phyloP scores from a whole-genome alignment of 164 flowering plant genomes.

The Echeveria elegans region DNA sequence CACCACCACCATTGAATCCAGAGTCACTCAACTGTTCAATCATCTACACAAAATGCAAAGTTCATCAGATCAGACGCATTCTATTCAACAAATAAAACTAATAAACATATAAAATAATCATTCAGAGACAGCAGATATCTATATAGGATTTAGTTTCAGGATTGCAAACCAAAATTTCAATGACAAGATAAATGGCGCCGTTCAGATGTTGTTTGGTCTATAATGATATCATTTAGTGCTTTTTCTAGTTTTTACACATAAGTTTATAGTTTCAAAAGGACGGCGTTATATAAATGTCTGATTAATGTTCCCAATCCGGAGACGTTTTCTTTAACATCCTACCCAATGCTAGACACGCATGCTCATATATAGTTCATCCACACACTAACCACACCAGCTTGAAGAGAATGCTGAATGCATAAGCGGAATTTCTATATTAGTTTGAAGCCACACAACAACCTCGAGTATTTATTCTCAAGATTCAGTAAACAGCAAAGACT shows the following conservation, averaged over 20 bases:
- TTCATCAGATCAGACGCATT: not conserved
- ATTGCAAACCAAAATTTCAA: not conserved
- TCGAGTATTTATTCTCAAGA: not conserved
- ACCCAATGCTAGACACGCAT: too few relatives aligned
- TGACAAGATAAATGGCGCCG: not conserved
- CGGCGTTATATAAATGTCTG: too few relatives aligned
- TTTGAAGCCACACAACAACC: not conserved
- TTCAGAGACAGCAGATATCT: not conserved
- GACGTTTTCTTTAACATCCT: too few relatives aligned
- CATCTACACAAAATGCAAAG: conserved; percentile 16
- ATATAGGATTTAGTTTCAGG: not conserved
- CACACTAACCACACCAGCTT: too few relatives aligned
- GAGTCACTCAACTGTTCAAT: conserved; percentile 38
- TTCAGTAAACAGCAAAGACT: not conserved
- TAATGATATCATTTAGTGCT: too few relatives aligned
- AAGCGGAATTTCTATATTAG: not conserved
- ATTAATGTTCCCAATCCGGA: too few relatives aligned
- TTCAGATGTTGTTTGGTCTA: not conserved
- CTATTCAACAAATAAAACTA: not conserved
- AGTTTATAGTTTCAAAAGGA: not conserved
- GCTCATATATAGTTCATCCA: too few relatives aligned
- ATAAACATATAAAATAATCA: not conserved
- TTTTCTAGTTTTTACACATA: too few relatives aligned
- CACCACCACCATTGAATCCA: conserved; percentile 27
- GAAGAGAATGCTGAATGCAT: not conserved